Evolutionary conservation across 257 asterid species (phyloP).

Genomic region (Gardenia jasminoides): DNA sequence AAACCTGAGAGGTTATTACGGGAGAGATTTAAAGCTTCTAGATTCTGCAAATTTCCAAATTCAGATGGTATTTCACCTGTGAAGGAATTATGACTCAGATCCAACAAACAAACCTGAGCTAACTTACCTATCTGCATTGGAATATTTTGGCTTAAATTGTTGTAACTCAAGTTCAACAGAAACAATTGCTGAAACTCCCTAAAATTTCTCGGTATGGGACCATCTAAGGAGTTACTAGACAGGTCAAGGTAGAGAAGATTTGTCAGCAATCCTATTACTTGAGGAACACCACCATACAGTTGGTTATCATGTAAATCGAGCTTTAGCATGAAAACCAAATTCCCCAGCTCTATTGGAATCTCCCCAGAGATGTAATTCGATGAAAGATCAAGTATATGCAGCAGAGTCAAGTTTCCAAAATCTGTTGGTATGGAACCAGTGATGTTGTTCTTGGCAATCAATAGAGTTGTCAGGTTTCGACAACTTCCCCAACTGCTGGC

Average conservation of each 20-base stretch:
- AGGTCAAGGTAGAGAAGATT: conserved; percentile 18
- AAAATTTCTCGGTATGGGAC: conserved; percentile 29
- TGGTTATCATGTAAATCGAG: conserved; percentile 27
- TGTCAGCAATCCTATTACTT: conserved; percentile 15
- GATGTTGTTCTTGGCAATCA: conserved; percentile 26
- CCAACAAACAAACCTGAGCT: conserved; percentile 18
- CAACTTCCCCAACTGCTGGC: conserved; percentile 32
- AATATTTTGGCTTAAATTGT: conserved; percentile 20
- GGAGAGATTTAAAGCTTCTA: conserved; percentile 30
- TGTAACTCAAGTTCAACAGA: conserved; percentile 30
- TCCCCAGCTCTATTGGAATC: conserved; percentile 26
- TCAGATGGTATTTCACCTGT: conserved; percentile 30
- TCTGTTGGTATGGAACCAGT: conserved; percentile 26
- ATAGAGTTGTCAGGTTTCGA: conserved; percentile 14
- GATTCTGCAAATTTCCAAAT: not conserved
- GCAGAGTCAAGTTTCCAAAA: conserved; percentile 22
- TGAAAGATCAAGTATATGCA: conserved; percentile 32
- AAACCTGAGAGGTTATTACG: conserved; percentile 35
- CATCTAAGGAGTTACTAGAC: conserved; percentile 25
- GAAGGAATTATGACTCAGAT: conserved; percentile 29
- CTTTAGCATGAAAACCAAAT: conserved; percentile 11
- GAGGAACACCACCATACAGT: conserved; percentile 28
- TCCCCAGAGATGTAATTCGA: conserved; percentile 28
- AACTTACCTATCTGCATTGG: conserved; percentile 28
- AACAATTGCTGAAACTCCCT: conserved; percentile 20